Percentiles rank a stretch among this genome's conserved stretches.
phyloP scores from a whole-genome alignment of 2,329 filamentous ascomycete genomes.

The Fusarium devonianum region DNA sequence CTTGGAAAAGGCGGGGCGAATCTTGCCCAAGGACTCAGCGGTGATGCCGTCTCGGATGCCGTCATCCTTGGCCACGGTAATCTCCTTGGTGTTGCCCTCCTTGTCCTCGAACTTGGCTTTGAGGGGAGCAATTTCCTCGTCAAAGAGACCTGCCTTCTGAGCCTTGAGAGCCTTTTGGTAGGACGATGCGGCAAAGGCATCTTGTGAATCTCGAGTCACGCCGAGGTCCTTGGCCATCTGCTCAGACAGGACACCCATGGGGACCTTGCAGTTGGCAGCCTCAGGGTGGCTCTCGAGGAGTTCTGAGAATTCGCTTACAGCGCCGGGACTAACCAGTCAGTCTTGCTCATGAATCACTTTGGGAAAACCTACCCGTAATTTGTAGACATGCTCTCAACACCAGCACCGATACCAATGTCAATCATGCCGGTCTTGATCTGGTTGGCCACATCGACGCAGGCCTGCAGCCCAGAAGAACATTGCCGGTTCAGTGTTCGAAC shows the following conservation, averaged over 20 bases:
- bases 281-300: slow-evolving; percentile 82
- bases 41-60: slow-evolving; percentile 88
- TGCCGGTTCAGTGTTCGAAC: slow-evolving; percentile 91
- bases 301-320: slow-evolving; percentile 92
- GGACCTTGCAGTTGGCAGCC: slow-evolving; percentile 94
- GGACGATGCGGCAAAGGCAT: slow-evolving; percentile 90
- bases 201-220: slow-evolving; percentile 76
- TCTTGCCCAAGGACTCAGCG: slow-evolving; percentile 86
- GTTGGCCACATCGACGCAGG: slow-evolving; percentile 92
- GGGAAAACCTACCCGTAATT: slow-evolving; percentile 77
- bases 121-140: slow-evolving; percentile 88
- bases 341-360: not conserved
- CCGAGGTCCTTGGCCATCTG: slow-evolving; percentile 89
- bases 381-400: slow-evolving; percentile 93
- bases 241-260: slow-evolving; percentile 94
- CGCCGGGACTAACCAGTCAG: slow-evolving; percentile 66
- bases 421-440: slow-evolving; percentile 92
- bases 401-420: slow-evolving; percentile 90
- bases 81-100: slow-evolving; percentile 81
- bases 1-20: slow-evolving; percentile 87
- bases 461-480: slow-evolving; percentile 92
- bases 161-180: slow-evolving; percentile 90
- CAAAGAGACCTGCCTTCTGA: slow-evolving; percentile 87
- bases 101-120: slow-evolving; percentile 91
- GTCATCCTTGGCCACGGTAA: slow-evolving; percentile 86